Evolutionary conservation across 2,329 filamentous ascomycete genomes (phyloP).

Genomic region (Setomelanomma holmii): DNA sequence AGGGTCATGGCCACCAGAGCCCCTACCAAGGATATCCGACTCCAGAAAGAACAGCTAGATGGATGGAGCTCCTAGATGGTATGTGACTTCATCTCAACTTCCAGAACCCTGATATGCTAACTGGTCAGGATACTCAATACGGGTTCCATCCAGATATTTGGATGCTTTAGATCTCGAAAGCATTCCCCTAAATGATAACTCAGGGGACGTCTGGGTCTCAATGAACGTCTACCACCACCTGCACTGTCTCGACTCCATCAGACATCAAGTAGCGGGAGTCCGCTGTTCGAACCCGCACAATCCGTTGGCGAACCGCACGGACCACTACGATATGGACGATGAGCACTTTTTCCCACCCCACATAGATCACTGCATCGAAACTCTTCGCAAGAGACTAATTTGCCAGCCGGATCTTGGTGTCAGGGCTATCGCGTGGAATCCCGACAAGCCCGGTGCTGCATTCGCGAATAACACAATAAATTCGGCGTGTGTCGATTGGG

Average conservation of each 20-base stretch:
- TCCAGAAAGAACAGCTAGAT: conserved; percentile 6
- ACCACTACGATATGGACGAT: neutral
- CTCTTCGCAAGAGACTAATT: conserved; percentile 7
- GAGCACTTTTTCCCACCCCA: conserved; percentile 10
- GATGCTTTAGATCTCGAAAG: conserved; percentile 7
- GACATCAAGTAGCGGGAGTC: conserved; percentile 9
- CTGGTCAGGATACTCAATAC: conserved; percentile 9
- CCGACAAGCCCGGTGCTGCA: conserved; percentile 11
- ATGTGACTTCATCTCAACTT: neutral
- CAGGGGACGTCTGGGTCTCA: conserved; percentile 10
- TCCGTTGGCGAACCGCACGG: neutral
- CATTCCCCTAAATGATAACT: conserved; percentile 9
- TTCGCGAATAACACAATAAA: conserved; percentile 14
- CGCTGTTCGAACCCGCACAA: conserved; percentile 3
- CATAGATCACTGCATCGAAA: conserved; percentile 15
- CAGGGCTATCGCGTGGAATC: conserved; percentile 11
- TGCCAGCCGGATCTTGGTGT: conserved; percentile 13
- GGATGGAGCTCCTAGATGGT: conserved; percentile 13
- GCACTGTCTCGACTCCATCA: conserved; percentile 10
- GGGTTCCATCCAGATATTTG: conserved; percentile 8
- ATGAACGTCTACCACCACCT: conserved; percentile 11
- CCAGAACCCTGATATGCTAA: neutral
- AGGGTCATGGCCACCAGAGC: conserved; percentile 8
- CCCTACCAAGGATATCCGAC: conserved; percentile 10
- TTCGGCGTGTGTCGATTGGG: conserved; percentile 9